phyloP scores from a whole-genome alignment of 805 yeast species.

The Ogataea saltuana region DNA sequence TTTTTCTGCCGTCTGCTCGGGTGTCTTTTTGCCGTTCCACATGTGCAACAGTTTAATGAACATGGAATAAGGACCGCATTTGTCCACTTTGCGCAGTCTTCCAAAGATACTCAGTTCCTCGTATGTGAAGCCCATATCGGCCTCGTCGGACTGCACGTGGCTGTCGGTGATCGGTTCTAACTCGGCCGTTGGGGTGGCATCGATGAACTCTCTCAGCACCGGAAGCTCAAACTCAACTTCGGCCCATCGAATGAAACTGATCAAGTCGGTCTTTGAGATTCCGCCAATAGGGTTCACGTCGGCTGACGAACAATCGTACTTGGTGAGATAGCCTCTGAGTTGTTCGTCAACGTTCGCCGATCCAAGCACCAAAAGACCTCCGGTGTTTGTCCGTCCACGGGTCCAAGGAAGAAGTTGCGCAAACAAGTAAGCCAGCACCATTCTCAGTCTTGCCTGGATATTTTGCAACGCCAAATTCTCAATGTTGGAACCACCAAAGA shows the following conservation, averaged over 20 bases:
- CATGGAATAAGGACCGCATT: slow-evolving; percentile 96
- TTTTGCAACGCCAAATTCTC: slow-evolving; percentile 95
- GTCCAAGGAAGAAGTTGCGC: slow-evolving; percentile 97
- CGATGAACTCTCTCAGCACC: slow-evolving; percentile 71
- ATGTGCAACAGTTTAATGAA: slow-evolving; percentile 85
- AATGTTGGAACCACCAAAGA: slow-evolving; percentile 89
- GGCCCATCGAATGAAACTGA: slow-evolving; percentile 82
- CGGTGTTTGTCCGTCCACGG: slow-evolving; percentile 62
- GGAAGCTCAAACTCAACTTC: slow-evolving; percentile 69
- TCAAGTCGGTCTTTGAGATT: slow-evolving; percentile 90
- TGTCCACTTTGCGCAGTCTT: slow-evolving; percentile 82
- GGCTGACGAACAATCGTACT: slow-evolving; percentile 96
- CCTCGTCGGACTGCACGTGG: slow-evolving; percentile 94
- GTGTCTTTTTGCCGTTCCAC: slow-evolving; percentile 85
- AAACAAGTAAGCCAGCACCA: slow-evolving; percentile 91
- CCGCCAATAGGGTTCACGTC: slow-evolving; percentile 99
- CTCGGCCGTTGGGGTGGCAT: slow-evolving; percentile 97
- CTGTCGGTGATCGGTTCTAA: slow-evolving; percentile 91
- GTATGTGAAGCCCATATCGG: slow-evolving; percentile 98
- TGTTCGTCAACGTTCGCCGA: slow-evolving; percentile 98
- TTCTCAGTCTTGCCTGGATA: slow-evolving; percentile 92
- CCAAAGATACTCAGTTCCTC: slow-evolving; percentile 93
- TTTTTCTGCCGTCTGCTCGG: slow-evolving; percentile 84
- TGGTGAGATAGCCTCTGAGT: slow-evolving; percentile 90
- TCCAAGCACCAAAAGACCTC: slow-evolving; percentile 88